These are phyloP conservation scores for Plectosphaerella plurivora DNA, from an alignment of 2,329 filamentous ascomycete genomes.

Conservation along the genomic window DNA sequence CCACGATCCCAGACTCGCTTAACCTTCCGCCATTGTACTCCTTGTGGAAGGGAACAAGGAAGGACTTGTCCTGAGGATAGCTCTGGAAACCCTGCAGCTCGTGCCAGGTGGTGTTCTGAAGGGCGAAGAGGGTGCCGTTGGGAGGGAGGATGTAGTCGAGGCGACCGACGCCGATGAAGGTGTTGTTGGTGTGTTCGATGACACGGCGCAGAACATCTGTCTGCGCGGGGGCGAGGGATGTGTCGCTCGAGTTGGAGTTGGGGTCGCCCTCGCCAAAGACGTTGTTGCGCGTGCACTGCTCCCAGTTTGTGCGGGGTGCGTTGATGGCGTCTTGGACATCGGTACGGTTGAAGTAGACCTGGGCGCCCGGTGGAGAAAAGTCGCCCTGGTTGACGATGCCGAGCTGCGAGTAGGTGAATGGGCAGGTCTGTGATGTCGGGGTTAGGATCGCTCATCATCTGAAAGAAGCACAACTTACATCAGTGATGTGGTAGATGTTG, in stretches of 20 bases:
- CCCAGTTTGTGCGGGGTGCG: slow-evolving; percentile 40
- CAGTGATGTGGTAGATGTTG: slow-evolving; percentile 71
- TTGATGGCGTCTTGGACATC: slow-evolving; percentile 68
- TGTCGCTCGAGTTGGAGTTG: slow-evolving; percentile 4
- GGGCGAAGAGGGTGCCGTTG: slow-evolving; percentile 59
- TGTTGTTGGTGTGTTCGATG: slow-evolving; percentile 25
- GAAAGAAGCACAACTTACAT: slow-evolving; percentile 14
- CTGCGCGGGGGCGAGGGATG: slow-evolving; percentile 4
- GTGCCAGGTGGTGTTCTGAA: slow-evolving; percentile 71
- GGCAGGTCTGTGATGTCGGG: slow-evolving; percentile 57
- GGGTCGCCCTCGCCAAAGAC: slow-evolving; percentile 17
- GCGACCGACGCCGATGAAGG: slow-evolving; percentile 21
- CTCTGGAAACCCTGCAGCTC: slow-evolving; percentile 59
- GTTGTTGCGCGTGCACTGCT: slow-evolving; percentile 17
- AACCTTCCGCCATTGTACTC: slow-evolving; percentile 21
- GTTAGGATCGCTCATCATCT: background rate
- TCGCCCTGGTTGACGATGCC: slow-evolving; percentile 58
- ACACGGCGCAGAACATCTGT: slow-evolving; percentile 16
- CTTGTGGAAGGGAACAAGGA: slow-evolving; percentile 11
- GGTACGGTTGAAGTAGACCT: slow-evolving; percentile 65
- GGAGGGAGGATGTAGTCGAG: slow-evolving; percentile 53
- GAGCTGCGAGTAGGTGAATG: slow-evolving; percentile 63
- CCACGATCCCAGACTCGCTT: slow-evolving; percentile 7
- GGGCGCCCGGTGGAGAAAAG: slow-evolving; percentile 59
- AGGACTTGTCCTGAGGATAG: slow-evolving; percentile 26